Base-by-base conservation (phyloP, 2,329 filamentous ascomycete genomes). In the Aschersonia sp. region DNA sequence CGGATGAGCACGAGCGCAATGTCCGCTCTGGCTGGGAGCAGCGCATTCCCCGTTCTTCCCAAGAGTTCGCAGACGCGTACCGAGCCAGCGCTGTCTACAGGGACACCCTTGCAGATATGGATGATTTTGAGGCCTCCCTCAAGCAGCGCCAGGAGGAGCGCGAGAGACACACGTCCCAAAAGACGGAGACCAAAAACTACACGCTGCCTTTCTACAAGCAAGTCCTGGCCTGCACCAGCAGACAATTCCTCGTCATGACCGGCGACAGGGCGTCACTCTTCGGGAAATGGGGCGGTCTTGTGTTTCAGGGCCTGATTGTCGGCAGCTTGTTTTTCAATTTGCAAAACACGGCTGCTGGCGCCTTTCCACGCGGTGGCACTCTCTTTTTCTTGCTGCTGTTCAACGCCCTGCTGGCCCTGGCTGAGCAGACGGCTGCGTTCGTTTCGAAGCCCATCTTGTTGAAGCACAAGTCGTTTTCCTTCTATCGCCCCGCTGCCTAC, bases 241-340 rank as follows among this genome's bases (percentile, higher is more conserved):
- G 87, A 14, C 85, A 94, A 60, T 83, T 88, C 56, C 87, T 85
- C 78, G 73, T 94, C 32, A 76, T 88, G 31, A 75, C 77, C 58
- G 86, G 87, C 41, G 85, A 94, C 61, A 79, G 72, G 48, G 80
- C 80, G 0, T 84, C 84, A 0, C 69, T 92, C 0, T 82, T 82
- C 57, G 90, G 84, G 29, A 92, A 92, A 58, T 76, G 84, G 57
- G 84, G 87, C 58, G 87, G 87, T 54, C 82, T 89, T 48, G 62
- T 92, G 43, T 77, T 83, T 49, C 85, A 87, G 57, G 70, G 66
- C 2, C 71, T 94, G 9, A 86, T 94, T 50, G 81, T 90, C 45
- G 84, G 84, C 1, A 86, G 81, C 4, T 69, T 92, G 5, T 94
- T 94, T 66, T 87, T 84, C 56, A 78, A 86, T 52, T 65, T 87